Percentiles rank a stretch among this genome's conserved stretches.
phyloP scores from a whole-genome alignment of 495 filamentous ascomycete species.

The Hypoxylon fragiforme region DNA sequence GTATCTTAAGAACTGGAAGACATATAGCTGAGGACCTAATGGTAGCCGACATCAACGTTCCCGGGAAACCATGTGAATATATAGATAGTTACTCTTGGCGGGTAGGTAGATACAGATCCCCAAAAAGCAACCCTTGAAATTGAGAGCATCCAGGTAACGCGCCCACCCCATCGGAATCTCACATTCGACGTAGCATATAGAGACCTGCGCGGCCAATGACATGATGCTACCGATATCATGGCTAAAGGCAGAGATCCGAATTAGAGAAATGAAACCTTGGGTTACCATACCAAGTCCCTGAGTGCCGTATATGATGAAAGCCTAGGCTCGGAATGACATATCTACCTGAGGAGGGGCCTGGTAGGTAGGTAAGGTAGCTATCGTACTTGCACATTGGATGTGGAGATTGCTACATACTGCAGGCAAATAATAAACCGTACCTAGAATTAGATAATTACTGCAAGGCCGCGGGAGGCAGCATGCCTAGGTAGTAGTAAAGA shows the following conservation, averaged over 20 bases:
- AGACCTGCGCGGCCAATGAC: constrained; percentile 8
- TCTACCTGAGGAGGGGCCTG: not conserved
- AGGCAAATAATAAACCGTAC: too few relatives aligned
- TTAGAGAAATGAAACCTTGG: constrained; percentile 13
- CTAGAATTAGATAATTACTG: too few relatives aligned
- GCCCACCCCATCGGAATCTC: constrained; percentile 13
- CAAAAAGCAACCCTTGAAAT: not conserved
- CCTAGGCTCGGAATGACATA: constrained; percentile 2
- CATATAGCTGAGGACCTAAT: not conserved
- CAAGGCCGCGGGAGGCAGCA: too few relatives aligned
- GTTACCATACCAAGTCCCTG: constrained; percentile 5
- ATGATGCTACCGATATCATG: constrained; percentile 4
- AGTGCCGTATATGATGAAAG: not conserved
- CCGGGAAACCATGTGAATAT: constrained; percentile 4
- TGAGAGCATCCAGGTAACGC: not conserved
- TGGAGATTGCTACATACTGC: too few relatives aligned
- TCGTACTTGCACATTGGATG: too few relatives aligned
- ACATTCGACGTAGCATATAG: constrained; percentile 10
- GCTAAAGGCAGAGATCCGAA: constrained; percentile 28
- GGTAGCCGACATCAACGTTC: constrained; percentile 1
- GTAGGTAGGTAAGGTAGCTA: too few relatives aligned
- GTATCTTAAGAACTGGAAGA: too few relatives aligned
- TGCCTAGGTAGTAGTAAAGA: too few relatives aligned
- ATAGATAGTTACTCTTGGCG: too few relatives aligned
- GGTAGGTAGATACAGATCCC: too few relatives aligned